Evolutionary conservation across 768 basidiomycete species (phyloP).

Genomic region (Trametes sanguinea): DNA sequence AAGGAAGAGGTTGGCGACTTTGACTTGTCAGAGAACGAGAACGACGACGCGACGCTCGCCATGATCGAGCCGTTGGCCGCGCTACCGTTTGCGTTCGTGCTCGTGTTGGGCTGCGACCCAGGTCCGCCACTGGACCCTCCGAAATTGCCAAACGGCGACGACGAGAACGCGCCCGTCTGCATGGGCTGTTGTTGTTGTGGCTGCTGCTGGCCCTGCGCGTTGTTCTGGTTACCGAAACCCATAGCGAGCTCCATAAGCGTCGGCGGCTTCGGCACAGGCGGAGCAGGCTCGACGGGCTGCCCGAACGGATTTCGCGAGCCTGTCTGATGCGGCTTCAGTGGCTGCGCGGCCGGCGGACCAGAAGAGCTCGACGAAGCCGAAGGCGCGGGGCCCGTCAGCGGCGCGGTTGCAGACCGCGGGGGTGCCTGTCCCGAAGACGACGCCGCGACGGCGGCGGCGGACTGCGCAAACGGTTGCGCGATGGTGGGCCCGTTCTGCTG

Average conservation of each 20-base stretch:
- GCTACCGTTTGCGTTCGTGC: conserved; percentile 15
- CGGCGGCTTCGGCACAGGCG: conserved; percentile 74
- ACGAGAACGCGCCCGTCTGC: conserved; percentile 15
- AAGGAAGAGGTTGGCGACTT: conserved; percentile 1
- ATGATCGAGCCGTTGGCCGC: conserved; percentile 48
- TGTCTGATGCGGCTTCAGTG: conserved; percentile 85
- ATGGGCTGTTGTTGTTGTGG: conserved; percentile 27
- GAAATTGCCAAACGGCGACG: conserved; percentile 9
- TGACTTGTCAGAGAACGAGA: conserved; percentile 48
- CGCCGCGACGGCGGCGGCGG: conserved; percentile 24
- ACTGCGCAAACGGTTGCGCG: conserved; percentile 23
- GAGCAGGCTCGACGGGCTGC: conserved; percentile 56
- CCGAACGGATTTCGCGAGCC: conserved; percentile 97
- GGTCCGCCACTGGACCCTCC: conserved; percentile 1
- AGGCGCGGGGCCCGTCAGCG: conserved; percentile 47
- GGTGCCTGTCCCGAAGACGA: conserved; percentile 38
- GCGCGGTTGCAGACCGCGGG: conserved; percentile 72
- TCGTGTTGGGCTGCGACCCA: conserved; percentile 17
- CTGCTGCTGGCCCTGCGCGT: conserved; percentile 31
- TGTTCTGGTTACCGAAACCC: conserved; percentile 39
- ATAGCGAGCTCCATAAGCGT: conserved; percentile 80
- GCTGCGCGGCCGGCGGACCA: conserved; percentile 51
- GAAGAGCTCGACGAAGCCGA: conserved; percentile 33
- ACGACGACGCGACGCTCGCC: conserved; percentile 73
- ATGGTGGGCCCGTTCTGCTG: conserved; percentile 16